Conservation (phyloP, 768 basidiomycete genomes). For the Sporobolomyces pararoseus region DNA sequence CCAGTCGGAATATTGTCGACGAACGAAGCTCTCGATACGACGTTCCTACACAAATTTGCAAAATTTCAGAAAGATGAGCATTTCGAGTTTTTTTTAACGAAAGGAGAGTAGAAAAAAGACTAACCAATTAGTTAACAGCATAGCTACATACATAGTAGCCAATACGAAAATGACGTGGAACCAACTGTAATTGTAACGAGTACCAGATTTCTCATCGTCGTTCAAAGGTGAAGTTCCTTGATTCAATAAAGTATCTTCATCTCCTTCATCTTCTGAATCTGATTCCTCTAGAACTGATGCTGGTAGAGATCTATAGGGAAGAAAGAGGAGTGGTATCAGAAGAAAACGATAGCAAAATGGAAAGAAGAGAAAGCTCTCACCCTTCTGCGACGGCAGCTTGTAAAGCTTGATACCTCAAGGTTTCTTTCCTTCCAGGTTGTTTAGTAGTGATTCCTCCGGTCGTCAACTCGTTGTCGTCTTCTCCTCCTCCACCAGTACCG, state of each 20-base stretch:
- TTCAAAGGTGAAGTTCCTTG: constrained; percentile 50
- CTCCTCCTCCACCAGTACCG: constrained; percentile 57
- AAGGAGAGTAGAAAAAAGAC: constrained; percentile 46
- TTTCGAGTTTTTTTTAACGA: no score
- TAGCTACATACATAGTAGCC: constrained; percentile 95
- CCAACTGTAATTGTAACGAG: constrained; percentile 96
- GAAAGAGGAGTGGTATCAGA: background rate
- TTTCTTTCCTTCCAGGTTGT: constrained; percentile 34
- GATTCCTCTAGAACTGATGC: constrained; percentile 80
- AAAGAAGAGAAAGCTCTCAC: constrained; percentile 52
- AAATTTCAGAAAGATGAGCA: no score
- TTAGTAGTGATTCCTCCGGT: constrained; percentile 31
- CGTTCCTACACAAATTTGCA: background rate
- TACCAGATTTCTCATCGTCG: constrained; percentile 90
- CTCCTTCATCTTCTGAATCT: constrained; percentile 61
- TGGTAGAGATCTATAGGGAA: constrained; percentile 67
- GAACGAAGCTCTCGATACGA: constrained; percentile 47
- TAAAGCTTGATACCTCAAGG: constrained; percentile 66
- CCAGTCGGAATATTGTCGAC: background rate
- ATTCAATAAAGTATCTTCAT: constrained; percentile 51
- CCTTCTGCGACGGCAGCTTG: constrained; percentile 95
- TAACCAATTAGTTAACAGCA: constrained; percentile 94
- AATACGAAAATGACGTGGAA: constrained; percentile 97
- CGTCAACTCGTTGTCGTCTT: constrained; percentile 52
- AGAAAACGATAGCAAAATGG: background rate